phyloP scores from a whole-genome alignment of 345 rosid species.

The Dipteronia dyeriana region DNA sequence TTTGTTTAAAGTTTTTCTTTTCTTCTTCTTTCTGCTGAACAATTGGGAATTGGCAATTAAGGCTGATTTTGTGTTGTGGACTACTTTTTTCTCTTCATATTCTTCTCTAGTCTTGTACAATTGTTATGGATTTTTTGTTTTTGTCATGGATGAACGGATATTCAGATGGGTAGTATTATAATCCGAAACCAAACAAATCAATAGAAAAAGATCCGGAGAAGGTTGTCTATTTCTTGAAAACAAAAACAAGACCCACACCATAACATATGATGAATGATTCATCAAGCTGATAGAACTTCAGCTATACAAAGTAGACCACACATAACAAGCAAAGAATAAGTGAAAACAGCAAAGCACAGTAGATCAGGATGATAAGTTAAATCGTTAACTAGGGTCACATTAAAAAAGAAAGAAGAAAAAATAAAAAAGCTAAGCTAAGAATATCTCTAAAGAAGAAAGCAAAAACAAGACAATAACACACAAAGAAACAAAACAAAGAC shows the following conservation, averaged over 20 bases:
- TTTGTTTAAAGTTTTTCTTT: constrained; percentile 9
- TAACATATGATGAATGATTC: too few species aligned
- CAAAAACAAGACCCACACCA: too few species aligned
- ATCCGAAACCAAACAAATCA: too few species aligned
- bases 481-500: neutral
- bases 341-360: neutral
- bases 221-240: too few species aligned
- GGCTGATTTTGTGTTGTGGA: constrained; percentile 20
- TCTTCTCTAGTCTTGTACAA: neutral
- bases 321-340: neutral
- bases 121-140: too few species aligned
- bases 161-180: too few species aligned
- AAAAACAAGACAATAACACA: neutral
- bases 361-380: neutral
- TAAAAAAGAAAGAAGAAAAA: neutral
- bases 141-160: too few species aligned
- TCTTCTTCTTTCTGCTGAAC: constrained; percentile 14
- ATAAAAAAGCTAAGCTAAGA: neutral
- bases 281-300: too few species aligned
- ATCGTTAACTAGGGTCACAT: neutral
- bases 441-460: neutral
- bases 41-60: constrained; percentile 33
- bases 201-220: too few species aligned
- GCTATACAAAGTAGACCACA: neutral
- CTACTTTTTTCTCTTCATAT: neutral